Evolutionary conservation across 2,329 filamentous ascomycete genomes (phyloP).

Genomic region (Clonostachys rosea): DNA sequence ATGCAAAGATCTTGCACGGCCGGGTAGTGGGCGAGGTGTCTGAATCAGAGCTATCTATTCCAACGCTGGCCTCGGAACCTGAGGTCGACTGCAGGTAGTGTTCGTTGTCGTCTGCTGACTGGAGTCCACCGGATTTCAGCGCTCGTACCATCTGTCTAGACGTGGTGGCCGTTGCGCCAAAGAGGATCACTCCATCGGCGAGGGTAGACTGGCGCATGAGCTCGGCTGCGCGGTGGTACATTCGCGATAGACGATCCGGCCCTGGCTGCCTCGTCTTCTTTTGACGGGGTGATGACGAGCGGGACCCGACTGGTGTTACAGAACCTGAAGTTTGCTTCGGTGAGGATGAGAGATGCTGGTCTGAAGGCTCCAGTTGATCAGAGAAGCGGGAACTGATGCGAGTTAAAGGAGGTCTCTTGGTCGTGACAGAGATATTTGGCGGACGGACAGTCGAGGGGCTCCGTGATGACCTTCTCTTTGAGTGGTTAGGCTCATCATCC

Average conservation of each 20-base stretch:
- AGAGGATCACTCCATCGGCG: constrained; percentile 21
- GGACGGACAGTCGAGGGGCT: not conserved
- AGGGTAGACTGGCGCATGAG: constrained; percentile 19
- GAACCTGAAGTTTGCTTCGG: not conserved
- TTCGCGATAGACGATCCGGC: constrained; percentile 11
- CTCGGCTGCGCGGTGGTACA: constrained; percentile 18
- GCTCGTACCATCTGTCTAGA: constrained; percentile 5
- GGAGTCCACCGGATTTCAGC: constrained; percentile 1
- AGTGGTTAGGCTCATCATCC: not conserved
- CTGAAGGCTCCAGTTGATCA: not conserved
- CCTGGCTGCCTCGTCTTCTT: constrained; percentile 4
- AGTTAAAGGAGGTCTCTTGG: not conserved
- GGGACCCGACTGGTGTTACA: not conserved
- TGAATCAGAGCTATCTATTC: constrained; percentile 19
- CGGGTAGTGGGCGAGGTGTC: constrained; percentile 15
- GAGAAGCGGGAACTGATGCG: not conserved
- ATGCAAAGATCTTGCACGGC: constrained; percentile 20
- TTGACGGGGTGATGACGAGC: not conserved
- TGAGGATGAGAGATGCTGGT: not conserved
- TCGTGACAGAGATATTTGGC: not conserved
- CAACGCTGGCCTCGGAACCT: constrained; percentile 11
- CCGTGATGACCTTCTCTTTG: not conserved
- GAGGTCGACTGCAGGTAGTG: constrained; percentile 2
- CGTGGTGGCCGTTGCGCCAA: constrained; percentile 16
- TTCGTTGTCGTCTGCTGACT: constrained; percentile 9